Evolutionary conservation across 2,329 filamentous ascomycete genomes (phyloP).

Genomic region (Phyllosticta ampelicida): DNA sequence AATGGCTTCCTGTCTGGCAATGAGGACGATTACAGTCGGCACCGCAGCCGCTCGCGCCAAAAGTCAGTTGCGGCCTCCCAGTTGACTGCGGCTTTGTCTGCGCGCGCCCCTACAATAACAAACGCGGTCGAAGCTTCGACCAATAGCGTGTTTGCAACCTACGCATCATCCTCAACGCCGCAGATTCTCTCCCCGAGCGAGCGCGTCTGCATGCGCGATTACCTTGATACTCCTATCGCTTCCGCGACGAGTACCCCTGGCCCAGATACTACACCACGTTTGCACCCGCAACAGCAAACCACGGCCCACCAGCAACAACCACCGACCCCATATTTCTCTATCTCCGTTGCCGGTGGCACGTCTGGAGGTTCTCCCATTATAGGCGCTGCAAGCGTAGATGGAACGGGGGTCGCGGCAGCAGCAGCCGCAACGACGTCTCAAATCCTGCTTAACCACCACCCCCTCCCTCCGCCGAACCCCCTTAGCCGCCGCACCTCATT

Average conservation of each 20-base stretch:
- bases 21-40: conserved; percentile 1
- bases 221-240: conserved; percentile 1
- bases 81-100: background rate
- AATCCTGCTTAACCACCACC: conserved; percentile 56
- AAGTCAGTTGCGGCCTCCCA: background rate
- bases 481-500: background rate
- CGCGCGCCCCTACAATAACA: conserved; percentile 1
- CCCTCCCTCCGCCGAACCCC: background rate
- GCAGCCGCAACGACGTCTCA: background rate
- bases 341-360: background rate
- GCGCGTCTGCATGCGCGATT: conserved; percentile 2
- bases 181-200: conserved; percentile 1
- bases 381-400: background rate
- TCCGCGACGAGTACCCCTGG: conserved; percentile 2
- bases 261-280: background rate
- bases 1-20: conserved; percentile 5
- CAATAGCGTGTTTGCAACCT: background rate
- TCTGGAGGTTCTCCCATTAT: background rate
- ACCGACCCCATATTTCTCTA: background rate
- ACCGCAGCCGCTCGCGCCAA: conserved; percentile 6
- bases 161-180: background rate
- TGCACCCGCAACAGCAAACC: background rate
- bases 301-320: background rate
- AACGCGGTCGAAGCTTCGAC: background rate
- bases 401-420: background rate